Evolutionary conservation across 345 rosid genomes (phyloP).

Genomic region (Eucalyptus paniculata): DNA sequence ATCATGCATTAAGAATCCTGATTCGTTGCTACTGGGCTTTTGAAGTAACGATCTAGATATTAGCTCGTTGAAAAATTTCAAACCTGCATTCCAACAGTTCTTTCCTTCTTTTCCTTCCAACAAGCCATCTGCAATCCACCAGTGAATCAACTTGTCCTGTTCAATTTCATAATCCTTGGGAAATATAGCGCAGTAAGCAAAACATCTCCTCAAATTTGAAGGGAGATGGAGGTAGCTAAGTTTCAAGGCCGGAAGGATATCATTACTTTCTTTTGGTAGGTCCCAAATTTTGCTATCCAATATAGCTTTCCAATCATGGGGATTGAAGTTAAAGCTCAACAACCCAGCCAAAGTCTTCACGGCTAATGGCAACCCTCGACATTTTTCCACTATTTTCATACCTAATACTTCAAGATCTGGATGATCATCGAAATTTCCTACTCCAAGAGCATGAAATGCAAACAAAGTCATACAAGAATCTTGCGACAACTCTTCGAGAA

Average conservation of each 20-base stretch:
- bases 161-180: not conserved
- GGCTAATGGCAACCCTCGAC: not conserved
- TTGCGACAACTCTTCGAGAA: accelerated
- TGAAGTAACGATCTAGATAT: not conserved
- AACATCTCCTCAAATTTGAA: not conserved
- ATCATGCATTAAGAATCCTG: not conserved
- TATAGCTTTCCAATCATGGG: not conserved
- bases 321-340: accelerated
- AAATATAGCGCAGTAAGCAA: not conserved
- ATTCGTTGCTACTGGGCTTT: accelerated
- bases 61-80: not conserved
- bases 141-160: not conserved
- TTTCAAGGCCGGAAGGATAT: not conserved
- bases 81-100: not conserved
- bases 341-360: not conserved
- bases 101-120: not conserved
- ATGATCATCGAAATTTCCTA: accelerated
- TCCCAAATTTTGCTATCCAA: not conserved
- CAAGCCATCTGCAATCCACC: not conserved
- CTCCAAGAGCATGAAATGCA: too few species aligned
- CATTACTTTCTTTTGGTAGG: not conserved
- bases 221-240: not conserved
- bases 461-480: not conserved
- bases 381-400: not conserved
- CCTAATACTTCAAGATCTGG: not conserved